Conservation (phyloP, 352 stramenopile species). For the Pythium rishiriense region DNA sequence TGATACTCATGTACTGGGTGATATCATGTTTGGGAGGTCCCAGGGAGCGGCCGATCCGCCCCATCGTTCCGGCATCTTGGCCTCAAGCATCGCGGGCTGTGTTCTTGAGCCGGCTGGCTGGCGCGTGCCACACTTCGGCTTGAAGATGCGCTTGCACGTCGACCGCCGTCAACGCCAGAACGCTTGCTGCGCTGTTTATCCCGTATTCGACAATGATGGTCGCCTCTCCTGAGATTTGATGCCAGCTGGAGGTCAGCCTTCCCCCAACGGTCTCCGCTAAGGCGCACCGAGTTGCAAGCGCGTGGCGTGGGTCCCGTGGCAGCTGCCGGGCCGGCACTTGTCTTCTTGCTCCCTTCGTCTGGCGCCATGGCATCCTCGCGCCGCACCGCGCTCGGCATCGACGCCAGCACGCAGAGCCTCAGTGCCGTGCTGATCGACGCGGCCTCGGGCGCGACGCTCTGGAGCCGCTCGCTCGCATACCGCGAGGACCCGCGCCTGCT, state of each 20-base stretch:
- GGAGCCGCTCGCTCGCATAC: conserved; percentile 8
- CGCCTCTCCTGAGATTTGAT: too few relatives aligned
- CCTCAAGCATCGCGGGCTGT: neutral
- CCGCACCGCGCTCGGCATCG: conserved; percentile 1
- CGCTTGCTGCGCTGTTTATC: neutral
- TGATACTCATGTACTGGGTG: neutral
- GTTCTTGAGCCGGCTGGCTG: neutral
- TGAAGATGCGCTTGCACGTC: neutral
- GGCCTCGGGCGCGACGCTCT: neutral
- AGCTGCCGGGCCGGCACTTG: too few relatives aligned
- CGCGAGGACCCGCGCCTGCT: neutral
- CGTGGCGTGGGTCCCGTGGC: too few relatives aligned
- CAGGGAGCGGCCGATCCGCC: neutral
- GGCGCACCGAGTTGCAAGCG: too few relatives aligned
- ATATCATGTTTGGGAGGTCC: neutral
- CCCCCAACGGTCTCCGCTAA: too few relatives aligned
- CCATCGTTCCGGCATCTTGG: neutral
- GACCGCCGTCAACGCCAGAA: neutral
- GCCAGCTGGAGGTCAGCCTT: too few relatives aligned
- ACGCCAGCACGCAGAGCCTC: conserved; percentile 10
- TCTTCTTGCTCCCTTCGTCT: too few relatives aligned
- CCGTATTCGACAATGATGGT: neutral
- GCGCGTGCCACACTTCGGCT: neutral
- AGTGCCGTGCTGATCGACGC: conserved; percentile 1
- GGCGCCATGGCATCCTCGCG: neutral